Conservation (phyloP, 768 basidiomycete genomes). For the Coprinopsis sp. region DNA sequence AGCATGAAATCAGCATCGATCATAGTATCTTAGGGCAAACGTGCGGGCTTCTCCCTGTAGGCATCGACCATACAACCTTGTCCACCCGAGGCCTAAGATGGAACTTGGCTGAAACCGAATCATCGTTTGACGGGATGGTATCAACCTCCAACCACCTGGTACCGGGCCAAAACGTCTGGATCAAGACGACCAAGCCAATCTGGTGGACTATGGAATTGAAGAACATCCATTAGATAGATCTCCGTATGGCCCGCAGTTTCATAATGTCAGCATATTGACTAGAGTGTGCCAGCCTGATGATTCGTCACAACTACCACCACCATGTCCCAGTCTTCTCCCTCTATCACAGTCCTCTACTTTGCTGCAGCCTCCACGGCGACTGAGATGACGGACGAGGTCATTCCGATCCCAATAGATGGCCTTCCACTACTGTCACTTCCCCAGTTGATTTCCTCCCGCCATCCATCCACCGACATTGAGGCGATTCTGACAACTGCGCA, state of each 20-base stretch:
- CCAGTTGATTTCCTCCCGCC: slow-evolving; percentile 46
- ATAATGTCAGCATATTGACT: background rate
- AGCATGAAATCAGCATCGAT: slow-evolving; percentile 75
- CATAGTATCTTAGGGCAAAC: slow-evolving; percentile 75
- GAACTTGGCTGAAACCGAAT: slow-evolving; percentile 68
- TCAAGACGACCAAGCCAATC: slow-evolving; percentile 78
- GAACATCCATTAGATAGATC: slow-evolving; percentile 13
- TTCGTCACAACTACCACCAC: slow-evolving; percentile 3
- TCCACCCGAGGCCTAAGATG: slow-evolving; percentile 83
- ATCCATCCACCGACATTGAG: slow-evolving; percentile 47
- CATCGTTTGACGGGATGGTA: slow-evolving; percentile 78
- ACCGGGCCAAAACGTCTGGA: slow-evolving; percentile 50
- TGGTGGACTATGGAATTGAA: slow-evolving; percentile 86
- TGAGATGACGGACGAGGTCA: slow-evolving; percentile 47
- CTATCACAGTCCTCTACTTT: slow-evolving; percentile 50
- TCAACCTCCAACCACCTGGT: slow-evolving; percentile 94
- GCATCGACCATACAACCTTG: slow-evolving; percentile 70
- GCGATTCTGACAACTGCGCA: slow-evolving; percentile 55
- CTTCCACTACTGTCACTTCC: slow-evolving; percentile 50
- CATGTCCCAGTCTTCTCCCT: slow-evolving; percentile 21
- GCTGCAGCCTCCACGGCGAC: slow-evolving; percentile 67
- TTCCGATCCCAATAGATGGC: slow-evolving; percentile 43
- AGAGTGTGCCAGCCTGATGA: background rate
- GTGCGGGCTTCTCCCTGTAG: slow-evolving; percentile 93
- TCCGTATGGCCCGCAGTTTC: background rate